Base-by-base conservation (phyloP, 2,329 filamentous ascomycete genomes). In the Beauveria medogensis region DNA sequence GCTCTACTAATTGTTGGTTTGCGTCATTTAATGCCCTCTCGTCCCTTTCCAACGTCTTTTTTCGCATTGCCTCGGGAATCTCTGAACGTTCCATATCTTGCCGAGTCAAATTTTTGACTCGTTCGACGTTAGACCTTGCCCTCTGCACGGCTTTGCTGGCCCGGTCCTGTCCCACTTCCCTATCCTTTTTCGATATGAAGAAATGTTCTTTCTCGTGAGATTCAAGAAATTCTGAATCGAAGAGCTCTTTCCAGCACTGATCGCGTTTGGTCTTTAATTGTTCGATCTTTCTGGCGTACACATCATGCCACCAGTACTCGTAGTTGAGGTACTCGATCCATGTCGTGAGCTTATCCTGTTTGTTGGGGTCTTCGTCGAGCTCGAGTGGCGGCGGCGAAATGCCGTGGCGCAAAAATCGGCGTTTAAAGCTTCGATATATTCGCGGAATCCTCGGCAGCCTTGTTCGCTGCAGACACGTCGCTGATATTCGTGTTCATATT, bases 271-370 rank as follows among this genome's bases (percentile, higher is more conserved):
- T 63, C 63, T 69, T 62, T 12, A 63, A 61, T 5, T 63, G 60
- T 55, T 70, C 62, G 16, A 68, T 55, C 8, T 47, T 22, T 16
- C 47, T 59, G 2, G 53, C 62, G n/a, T 48, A 40, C 28, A 24
- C 43, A 24, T 68, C 65, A 41, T 67, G 60, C 60, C 64, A 67
- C 65, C 65, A 67, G 52, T 67, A 66, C 60, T 70, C 65, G 59
- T 62, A 75, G 54, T 63, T 65, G 30, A 75, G 67, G 63, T 72
- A 76, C 61, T 76, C 74, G 54, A 74, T 72, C 73, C 72, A 75
- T 22, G 69, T 74, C 34, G 69, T 68, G 28, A 74, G 62, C 60
- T 69, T 65, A 50, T 72, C 69, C 56, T 75, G 69, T 6, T 66
- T 62, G 48, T 50, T 60, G 1, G 66, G 67, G 61, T 73, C 69